A percentile compares a stretch with the other conserved stretches of the same genome.
Conservation (phyloP, 306 rosid species). For the Vicia villosa region DNA sequence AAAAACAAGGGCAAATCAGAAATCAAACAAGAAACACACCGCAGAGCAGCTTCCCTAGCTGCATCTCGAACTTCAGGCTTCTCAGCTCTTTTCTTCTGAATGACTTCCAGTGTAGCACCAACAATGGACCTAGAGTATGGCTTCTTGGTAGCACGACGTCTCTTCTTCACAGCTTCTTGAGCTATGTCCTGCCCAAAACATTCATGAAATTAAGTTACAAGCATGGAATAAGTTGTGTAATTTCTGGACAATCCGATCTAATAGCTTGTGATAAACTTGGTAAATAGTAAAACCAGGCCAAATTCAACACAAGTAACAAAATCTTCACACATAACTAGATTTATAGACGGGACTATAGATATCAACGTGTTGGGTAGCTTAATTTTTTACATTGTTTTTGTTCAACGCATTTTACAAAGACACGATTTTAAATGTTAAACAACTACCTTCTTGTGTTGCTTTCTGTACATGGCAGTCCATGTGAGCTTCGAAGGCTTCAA, state of each 20-base stretch:
- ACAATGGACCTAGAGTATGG: conserved; percentile 41
- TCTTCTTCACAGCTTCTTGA: conserved; percentile 43
- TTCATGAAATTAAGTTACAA: background rate
- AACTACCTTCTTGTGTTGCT: conserved; percentile 84
- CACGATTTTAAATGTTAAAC: background rate
- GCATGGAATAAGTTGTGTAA: background rate
- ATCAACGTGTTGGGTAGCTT: background rate
- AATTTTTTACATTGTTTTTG: background rate
- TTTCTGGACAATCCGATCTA: background rate
- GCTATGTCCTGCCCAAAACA: conserved; percentile 57
- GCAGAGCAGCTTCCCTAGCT: conserved; percentile 40
- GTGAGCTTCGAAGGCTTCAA: conserved; percentile 90
- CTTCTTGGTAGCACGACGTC: conserved; percentile 33
- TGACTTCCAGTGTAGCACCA: conserved; percentile 37
- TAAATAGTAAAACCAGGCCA: background rate
- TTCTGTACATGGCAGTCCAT: conserved; percentile 89
- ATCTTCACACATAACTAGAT: too few relatives aligned
- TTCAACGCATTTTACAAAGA: background rate
- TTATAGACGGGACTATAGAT: too few relatives aligned
- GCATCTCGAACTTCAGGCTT: conserved; percentile 39
- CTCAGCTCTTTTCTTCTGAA: conserved; percentile 32
- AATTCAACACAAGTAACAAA: background rate
- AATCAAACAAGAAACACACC: conserved; percentile 12
- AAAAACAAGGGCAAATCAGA: background rate
- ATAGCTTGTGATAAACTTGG: background rate